These are phyloP conservation scores for Colletotrichum tropicale DNA, from an alignment of 2,329 filamentous ascomycete species.

Conservation along the genomic window DNA sequence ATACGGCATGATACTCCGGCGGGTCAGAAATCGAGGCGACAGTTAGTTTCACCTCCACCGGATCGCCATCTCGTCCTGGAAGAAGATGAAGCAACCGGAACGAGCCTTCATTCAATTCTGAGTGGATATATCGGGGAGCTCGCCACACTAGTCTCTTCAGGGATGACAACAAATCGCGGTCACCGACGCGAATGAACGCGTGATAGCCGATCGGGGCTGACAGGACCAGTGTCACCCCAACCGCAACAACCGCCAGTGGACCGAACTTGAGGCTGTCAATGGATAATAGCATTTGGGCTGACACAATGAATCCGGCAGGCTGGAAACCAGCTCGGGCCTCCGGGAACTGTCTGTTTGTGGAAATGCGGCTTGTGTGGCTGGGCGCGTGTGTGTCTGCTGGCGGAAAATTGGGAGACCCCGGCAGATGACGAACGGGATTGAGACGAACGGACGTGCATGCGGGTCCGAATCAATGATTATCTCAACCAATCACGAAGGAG, in stretches of 20 bases:
- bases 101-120: background rate
- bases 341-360: background rate
- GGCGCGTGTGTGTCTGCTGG: no score
- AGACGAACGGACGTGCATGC: background rate
- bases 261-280: background rate
- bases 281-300: background rate
- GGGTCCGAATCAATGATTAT: background rate
- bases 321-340: background rate
- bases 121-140: background rate
- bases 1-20: background rate
- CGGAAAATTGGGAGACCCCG: background rate
- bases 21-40: background rate
- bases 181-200: background rate
- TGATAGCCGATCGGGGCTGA: background rate
- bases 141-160: background rate
- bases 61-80: background rate
- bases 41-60: background rate
- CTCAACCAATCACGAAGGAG: background rate
- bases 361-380: background rate
- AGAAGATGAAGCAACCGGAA: background rate
- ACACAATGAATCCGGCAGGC: background rate
- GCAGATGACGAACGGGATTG: background rate
- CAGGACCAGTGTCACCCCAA: background rate
- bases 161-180: background rate
- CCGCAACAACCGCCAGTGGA: background rate